Percentiles rank a stretch among this genome's conserved stretches.
Evolutionary conservation across 2,329 filamentous ascomycete species (phyloP).

Genomic region (Pseudophaeomoniella oleicola): DNA sequence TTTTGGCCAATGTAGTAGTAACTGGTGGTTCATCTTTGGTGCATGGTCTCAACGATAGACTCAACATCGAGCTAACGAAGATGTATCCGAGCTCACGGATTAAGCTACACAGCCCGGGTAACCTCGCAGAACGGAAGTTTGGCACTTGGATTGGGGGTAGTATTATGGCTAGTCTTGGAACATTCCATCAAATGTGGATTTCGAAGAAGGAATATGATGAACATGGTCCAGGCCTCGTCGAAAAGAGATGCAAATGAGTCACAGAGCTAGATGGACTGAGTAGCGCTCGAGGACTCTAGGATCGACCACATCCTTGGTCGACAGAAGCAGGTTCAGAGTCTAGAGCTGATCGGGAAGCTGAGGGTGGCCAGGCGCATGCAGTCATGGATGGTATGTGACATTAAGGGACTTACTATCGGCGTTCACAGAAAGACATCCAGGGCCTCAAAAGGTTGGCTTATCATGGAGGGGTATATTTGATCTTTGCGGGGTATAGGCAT

Average conservation of each 20-base stretch:
- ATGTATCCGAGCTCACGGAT: slow-evolving; percentile 78
- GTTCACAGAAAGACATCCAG: no score
- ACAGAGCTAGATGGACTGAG: no score
- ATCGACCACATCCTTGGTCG: no score
- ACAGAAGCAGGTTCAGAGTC: no score
- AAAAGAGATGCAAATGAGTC: slow-evolving; percentile 85
- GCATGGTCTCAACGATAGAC: slow-evolving; percentile 80
- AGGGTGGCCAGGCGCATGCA: no score
- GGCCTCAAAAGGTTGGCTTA: no score
- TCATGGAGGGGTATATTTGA: no score
- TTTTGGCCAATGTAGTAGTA: slow-evolving; percentile 82
- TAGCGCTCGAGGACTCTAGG: no score
- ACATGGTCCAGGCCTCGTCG: slow-evolving; percentile 76
- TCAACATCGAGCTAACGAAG: slow-evolving; percentile 67
- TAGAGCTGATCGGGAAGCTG: no score
- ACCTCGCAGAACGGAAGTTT: slow-evolving; percentile 79
- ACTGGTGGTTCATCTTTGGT: slow-evolving; percentile 78
- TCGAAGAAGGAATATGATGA: slow-evolving; percentile 95
- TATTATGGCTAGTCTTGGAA: slow-evolving; percentile 86
- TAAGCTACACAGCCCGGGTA: slow-evolving; percentile 73
- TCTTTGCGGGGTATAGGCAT: no score
- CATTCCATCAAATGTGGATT: slow-evolving; percentile 99
- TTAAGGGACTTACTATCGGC: no score
- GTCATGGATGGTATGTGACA: no score
- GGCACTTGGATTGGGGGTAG: slow-evolving; percentile 94